These are phyloP conservation scores for Neospermospora avenae DNA, from an alignment of 2,329 filamentous ascomycete species.

Conservation along the genomic window DNA sequence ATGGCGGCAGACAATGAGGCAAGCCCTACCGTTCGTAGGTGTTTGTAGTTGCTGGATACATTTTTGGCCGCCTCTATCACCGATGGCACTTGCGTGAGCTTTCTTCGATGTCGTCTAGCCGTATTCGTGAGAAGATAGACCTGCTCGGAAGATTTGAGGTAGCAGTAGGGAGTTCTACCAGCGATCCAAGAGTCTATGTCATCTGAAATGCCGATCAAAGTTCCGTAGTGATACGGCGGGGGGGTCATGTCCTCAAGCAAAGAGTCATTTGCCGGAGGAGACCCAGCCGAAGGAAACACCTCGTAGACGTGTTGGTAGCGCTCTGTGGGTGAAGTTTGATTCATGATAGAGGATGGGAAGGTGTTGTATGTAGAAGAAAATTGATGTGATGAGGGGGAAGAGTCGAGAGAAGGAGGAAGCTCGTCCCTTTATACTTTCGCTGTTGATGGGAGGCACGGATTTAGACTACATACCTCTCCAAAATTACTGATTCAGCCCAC, in stretches of 20 bases:
- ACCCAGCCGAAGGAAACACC: neutral
- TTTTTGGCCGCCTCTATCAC: neutral
- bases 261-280: neutral
- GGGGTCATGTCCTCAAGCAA: neutral
- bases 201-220: neutral
- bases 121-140: neutral
- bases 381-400: neutral
- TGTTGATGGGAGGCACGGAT: neutral
- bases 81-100: neutral
- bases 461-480: neutral
- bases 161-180: neutral
- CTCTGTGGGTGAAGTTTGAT: neutral
- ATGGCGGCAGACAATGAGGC: neutral
- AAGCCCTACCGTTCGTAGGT: neutral
- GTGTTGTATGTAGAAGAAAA: neutral
- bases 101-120: neutral
- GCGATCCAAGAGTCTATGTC: neutral
- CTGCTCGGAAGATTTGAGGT: neutral
- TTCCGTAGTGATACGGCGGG: neutral
- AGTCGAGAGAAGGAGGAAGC: neutral
- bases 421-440: slow-evolving; percentile 1
- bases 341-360: neutral
- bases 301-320: neutral
- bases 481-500: neutral
- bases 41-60: neutral